Evolutionary conservation across 495 filamentous ascomycete species (phyloP), one percentile per base, ranked within the genome.

Genomic region (Penicillium psychrofluorescens): DNA sequence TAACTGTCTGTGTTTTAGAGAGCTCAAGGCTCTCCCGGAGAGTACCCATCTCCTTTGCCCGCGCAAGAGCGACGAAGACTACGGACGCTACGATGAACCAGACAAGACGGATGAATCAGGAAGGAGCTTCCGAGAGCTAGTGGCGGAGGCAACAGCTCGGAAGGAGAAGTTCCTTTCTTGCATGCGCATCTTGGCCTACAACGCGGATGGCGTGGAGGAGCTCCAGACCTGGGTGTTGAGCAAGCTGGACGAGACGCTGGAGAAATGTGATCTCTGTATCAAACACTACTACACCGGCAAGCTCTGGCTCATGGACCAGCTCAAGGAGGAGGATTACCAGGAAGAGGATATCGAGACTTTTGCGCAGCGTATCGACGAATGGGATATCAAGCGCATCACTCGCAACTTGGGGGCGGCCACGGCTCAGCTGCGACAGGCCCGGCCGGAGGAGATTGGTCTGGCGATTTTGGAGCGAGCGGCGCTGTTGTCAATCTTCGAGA

Each of bases 281-380:
- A 78, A 78, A 32, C 78, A 81, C 34, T 96, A 90, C 66, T 87
- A 96, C 64, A 83, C 77, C 37, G 77, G 76, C 13, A 82, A 83
- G 55, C 72, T 75, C 45, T 71, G 67, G 50, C 73, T 86, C 48
- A 67, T 84, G 46, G 74, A 81, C 35, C 66, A 75, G 16, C 66
- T 91, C 12, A 70, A 75, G 54, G 43, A 55, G 35, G 69, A 75
- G 70, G 64, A 74, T 42, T 84, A 80, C 50, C 74, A 84, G 12
- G 79, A 83, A 27, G 80, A 84, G 16, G 75, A 78, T 29, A 80
- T 85, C 14, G 63, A 65, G 13, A 61, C 66, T 11, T 75, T 88
- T 48, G 63, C 74, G 12, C 63, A 71, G 7, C 65, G 68, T 40
- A 58, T 84, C 12, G 76, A 86, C 45, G 62, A 70, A 10, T 62